These are phyloP conservation scores for Elaeis oleifera DNA, from an alignment of 202 grass and related monocot genomes.

Conservation along the genomic window DNA sequence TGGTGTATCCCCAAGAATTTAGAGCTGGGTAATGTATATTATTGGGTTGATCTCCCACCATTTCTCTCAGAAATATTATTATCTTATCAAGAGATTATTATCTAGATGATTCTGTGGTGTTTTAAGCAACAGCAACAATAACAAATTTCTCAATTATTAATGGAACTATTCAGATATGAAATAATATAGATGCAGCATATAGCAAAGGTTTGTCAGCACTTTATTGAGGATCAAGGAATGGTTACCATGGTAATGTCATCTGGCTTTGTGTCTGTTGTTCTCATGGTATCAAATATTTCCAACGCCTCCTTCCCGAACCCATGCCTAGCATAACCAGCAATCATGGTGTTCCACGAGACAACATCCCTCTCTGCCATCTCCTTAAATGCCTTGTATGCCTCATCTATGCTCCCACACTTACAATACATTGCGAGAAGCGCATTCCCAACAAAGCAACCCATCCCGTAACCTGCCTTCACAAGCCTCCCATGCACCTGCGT, in stretches of 20 bases:
- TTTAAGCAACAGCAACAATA: too few species aligned
- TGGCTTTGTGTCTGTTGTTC: conserved; percentile 24
- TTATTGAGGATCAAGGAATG: not conserved
- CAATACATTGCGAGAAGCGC: conserved; percentile 47
- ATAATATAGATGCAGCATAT: too few species aligned
- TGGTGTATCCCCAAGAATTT: too few species aligned
- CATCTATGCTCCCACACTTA: conserved; percentile 32
- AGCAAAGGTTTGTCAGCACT: too few species aligned
- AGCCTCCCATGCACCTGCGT: conserved; percentile 71
- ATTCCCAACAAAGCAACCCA: conserved; percentile 69
- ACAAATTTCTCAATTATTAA: too few species aligned
- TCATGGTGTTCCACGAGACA: conserved; percentile 52
- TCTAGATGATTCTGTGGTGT: too few species aligned
- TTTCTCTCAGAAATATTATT: too few species aligned
- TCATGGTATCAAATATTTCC: conserved; percentile 39
- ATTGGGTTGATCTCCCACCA: too few species aligned
- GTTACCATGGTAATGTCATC: conserved; percentile 44
- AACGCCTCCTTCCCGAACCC: conserved; percentile 44
- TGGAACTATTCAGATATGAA: too few species aligned
- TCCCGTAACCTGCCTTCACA: conserved; percentile 61
- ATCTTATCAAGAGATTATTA: too few species aligned
- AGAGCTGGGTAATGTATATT: too few species aligned
- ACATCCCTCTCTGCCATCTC: conserved; percentile 21
- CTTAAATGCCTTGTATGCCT: conserved; percentile 25
- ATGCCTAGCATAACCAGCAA: conserved; percentile 47